A percentile compares a stretch with the other conserved stretches of the same genome.
phyloP scores from a whole-genome alignment of 2,329 filamentous ascomycete genomes.

The Fusarium transvaalense region DNA sequence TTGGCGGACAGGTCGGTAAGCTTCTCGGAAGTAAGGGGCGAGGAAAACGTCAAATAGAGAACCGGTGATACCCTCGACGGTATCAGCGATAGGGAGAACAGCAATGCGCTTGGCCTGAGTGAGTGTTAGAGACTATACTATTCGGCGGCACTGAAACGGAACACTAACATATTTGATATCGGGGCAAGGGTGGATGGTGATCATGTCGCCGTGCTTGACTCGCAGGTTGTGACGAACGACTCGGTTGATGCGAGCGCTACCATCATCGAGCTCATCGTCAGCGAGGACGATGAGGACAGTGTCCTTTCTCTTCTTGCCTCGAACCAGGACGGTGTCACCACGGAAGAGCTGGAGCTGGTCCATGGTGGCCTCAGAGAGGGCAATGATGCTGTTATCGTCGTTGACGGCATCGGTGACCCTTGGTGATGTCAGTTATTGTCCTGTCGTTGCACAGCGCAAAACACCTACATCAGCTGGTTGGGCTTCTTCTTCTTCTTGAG shows the following conservation, averaged over 20 bases:
- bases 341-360: constrained; percentile 98
- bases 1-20: constrained; percentile 96
- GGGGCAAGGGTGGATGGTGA: constrained; percentile 96
- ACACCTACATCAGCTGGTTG: constrained; percentile 91
- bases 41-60: constrained; percentile 99
- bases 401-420: constrained; percentile 98
- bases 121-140: constrained; percentile 24
- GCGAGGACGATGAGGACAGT: constrained; percentile 97
- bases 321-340: constrained; percentile 96
- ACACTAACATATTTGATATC: constrained; percentile 98
- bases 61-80: constrained; percentile 95
- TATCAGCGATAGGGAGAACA: constrained; percentile 97
- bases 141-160: background rate
- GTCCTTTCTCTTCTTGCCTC: constrained; percentile 99
- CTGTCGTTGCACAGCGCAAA: constrained; percentile 9
- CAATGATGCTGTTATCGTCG: constrained; percentile 99
- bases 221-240: constrained; percentile 98
- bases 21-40: constrained; percentile 98
- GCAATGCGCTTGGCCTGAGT: constrained; percentile 95
- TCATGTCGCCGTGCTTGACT: constrained; percentile 97
- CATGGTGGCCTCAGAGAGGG: constrained; percentile 98
- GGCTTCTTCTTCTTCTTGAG: constrained; percentile 99
- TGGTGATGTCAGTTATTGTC: constrained; percentile 44
- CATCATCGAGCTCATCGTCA: constrained; percentile 98
- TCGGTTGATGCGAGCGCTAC: constrained; percentile 96